Percentiles rank a stretch among this genome's conserved stretches.
Evolutionary conservation across 495 filamentous ascomycete species (phyloP).

Genomic region (Trichoderma virens): DNA sequence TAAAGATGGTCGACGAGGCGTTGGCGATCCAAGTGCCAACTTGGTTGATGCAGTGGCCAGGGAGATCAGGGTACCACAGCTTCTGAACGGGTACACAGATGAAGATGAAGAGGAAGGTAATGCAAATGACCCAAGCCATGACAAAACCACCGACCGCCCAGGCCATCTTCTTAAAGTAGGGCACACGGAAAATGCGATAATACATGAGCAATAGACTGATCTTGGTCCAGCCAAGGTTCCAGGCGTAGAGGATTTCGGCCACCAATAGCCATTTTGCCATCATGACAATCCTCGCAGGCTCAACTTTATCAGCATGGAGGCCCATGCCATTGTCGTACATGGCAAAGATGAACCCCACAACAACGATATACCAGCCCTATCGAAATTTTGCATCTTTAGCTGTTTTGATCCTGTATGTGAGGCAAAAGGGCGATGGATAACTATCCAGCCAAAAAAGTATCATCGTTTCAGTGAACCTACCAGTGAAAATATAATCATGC

Average conservation of each 20-base stretch:
- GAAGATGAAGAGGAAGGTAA: constrained; percentile 34
- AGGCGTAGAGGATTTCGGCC: constrained; percentile 31
- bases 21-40: constrained; percentile 24
- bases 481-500: constrained; percentile 31
- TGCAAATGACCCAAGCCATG: constrained; percentile 30
- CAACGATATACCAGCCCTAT: constrained; percentile 27
- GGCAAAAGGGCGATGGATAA: neutral
- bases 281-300: constrained; percentile 19
- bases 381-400: neutral
- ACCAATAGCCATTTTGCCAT: constrained; percentile 31
- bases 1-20: constrained; percentile 19
- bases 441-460: too few relatives aligned
- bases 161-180: constrained; percentile 25
- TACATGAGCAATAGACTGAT: constrained; percentile 32
- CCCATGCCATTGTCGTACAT: constrained; percentile 29
- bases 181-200: constrained; percentile 31
- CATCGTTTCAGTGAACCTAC: too few relatives aligned
- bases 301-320: constrained; percentile 23
- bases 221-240: constrained; percentile 30
- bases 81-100: constrained; percentile 35
- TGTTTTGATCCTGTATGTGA: neutral
- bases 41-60: constrained; percentile 21
- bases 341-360: constrained; percentile 27
- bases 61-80: constrained; percentile 26
- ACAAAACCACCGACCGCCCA: constrained; percentile 31